phyloP scores from a whole-genome alignment of 2,329 filamentous ascomycete genomes.

The Verticillium zaregamsianum region DNA sequence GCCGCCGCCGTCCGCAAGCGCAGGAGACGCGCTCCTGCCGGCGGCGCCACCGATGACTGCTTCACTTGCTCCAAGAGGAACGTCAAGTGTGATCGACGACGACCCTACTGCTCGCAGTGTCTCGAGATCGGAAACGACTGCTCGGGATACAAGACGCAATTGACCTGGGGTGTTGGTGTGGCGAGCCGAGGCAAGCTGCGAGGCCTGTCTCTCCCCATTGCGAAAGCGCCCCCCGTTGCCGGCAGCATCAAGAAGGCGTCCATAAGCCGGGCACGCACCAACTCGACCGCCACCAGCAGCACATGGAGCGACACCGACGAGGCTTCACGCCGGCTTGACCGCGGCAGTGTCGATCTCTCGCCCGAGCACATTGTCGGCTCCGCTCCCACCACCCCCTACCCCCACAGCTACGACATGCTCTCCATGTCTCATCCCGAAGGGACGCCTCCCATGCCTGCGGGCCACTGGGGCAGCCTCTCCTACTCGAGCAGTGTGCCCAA shows the following conservation, averaged over 20 bases:
- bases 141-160: constrained; percentile 91
- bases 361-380: constrained; percentile 33
- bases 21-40: constrained; percentile 81
- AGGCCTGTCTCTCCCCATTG: constrained; percentile 73
- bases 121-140: constrained; percentile 89
- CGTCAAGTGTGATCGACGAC: constrained; percentile 81
- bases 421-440: constrained; percentile 45
- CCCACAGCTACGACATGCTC: constrained; percentile 42
- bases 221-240: constrained; percentile 54
- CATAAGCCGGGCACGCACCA: constrained; percentile 37
- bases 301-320: constrained; percentile 36
- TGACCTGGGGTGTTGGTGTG: constrained; percentile 95
- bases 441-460: constrained; percentile 32
- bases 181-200: constrained; percentile 93
- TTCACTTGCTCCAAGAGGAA: constrained; percentile 85
- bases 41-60: constrained; percentile 90
- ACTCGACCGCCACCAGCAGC: constrained; percentile 33
- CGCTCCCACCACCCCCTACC: constrained; percentile 37
- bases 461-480: constrained; percentile 37
- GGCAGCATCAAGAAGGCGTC: constrained; percentile 44
- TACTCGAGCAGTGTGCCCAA: constrained; percentile 39
- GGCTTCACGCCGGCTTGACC: constrained; percentile 24
- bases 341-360: constrained; percentile 31
- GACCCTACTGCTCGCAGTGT: constrained; percentile 94
- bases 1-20: constrained; percentile 59